Base-by-base conservation (phyloP, 2,329 filamentous ascomycete genomes). In the Diaporthe helianthi region DNA sequence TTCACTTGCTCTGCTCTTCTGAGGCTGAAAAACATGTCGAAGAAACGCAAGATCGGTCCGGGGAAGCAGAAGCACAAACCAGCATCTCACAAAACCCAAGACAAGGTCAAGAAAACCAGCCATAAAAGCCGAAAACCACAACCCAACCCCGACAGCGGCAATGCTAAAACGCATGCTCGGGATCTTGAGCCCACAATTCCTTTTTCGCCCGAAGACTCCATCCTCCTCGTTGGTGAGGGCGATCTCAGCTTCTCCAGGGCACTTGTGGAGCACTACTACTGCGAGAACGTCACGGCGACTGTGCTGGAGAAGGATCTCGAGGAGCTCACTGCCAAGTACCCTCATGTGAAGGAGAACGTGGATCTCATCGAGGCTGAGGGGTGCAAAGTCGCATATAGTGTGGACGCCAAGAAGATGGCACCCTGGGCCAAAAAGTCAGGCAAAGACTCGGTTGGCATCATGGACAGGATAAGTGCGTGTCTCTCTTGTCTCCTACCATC, bases 211-310 rank as follows among this genome's bases (percentile, higher is more conserved):
- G 80, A 86, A 74, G 88, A 94, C 73, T 82, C 86, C 74, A 93
- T 95, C 72, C 87, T 96, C 8, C 86, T 95, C 3, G 81, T 95
- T 64, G 93, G 93, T 75, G 93, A 96, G 77, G 93, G 89, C 73
- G 93, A 97, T 79, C 88, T 96, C 76, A 93, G 91, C 77, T 95
- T 94, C 78, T 87, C 92, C 15, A 85, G 86, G 33, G 90, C 88
- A 2, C 84, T 95, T 2, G 83, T 91, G 65, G 79, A 84, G 65
- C 84, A 91, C 75, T 91, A 93, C 80, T 84, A 83, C 73, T 93
- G 89, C 81, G 84, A 82, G 70, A 83, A 89, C 75, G 78, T 95
- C 7, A 90, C 88, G 0, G 92, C 91, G 46, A 94, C 92, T 2
- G 89, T 91, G 19, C 85, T 87, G 74, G 92, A 94, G 77, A 83